Conservation (phyloP, 2,329 filamentous ascomycete genomes). For the Rhynchosporium agropyri region DNA sequence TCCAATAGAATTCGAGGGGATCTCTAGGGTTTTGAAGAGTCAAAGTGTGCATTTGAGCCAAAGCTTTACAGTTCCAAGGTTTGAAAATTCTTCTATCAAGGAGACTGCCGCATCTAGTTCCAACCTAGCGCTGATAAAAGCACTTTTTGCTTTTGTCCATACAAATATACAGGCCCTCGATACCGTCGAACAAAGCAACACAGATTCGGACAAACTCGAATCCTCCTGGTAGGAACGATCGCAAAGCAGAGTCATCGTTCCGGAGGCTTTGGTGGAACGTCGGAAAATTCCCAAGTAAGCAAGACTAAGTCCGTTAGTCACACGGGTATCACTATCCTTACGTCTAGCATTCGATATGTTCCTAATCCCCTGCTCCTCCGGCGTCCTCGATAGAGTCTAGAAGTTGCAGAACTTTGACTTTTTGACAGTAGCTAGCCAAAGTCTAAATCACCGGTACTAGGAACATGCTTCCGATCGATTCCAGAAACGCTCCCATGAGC, state of each 20-base stretch:
- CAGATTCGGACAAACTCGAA: too few relatives aligned
- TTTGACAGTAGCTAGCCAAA: conserved; percentile 25
- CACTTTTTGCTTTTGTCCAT: neutral
- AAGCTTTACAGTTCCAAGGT: conserved; percentile 17
- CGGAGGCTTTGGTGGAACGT: too few relatives aligned
- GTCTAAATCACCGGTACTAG: conserved; percentile 20
- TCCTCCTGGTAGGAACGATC: too few relatives aligned
- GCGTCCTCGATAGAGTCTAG: neutral
- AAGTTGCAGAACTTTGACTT: conserved; percentile 18
- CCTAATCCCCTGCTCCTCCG: neutral
- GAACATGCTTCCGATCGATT: conserved; percentile 19
- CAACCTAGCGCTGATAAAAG: conserved; percentile 16
- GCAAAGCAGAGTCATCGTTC: too few relatives aligned
- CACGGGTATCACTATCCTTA: conserved; percentile 2
- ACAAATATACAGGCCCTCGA: too few relatives aligned
- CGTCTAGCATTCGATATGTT: neutral
- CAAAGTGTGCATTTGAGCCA: conserved; percentile 15
- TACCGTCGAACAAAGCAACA: too few relatives aligned
- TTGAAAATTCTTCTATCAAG: neutral
- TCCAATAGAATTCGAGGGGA: conserved; percentile 14
- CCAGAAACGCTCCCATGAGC: conserved; percentile 4
- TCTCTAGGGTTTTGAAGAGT: conserved; percentile 7
- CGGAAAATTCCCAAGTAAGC: neutral
- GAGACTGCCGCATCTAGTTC: conserved; percentile 12
- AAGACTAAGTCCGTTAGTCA: neutral